These are phyloP conservation scores for Dactylellina sp. DNA, from an alignment of 2,329 filamentous ascomycete genomes.

Conservation along the genomic window DNA sequence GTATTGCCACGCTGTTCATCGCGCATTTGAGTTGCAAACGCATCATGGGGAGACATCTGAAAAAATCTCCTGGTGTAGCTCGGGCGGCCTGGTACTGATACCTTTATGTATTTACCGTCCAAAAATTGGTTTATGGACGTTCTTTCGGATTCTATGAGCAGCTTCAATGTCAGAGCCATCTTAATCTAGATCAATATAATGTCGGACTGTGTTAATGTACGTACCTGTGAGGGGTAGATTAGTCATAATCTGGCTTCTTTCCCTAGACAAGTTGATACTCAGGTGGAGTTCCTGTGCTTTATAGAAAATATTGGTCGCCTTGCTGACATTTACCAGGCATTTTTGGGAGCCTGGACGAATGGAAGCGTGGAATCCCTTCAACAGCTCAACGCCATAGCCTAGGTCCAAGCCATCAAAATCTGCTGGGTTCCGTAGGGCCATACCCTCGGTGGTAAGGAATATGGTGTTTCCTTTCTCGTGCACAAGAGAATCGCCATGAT, in stretches of 20 bases:
- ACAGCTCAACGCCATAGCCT: constrained; percentile 6
- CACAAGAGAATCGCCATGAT: constrained; percentile 1
- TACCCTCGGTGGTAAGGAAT: background rate
- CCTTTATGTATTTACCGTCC: background rate
- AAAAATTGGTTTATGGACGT: constrained; percentile 9
- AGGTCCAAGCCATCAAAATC: constrained; percentile 21
- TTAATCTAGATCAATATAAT: too few species aligned
- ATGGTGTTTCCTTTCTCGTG: constrained; percentile 43
- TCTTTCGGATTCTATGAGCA: background rate
- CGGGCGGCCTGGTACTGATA: background rate
- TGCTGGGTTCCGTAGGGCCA: background rate
- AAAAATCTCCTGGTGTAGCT: background rate
- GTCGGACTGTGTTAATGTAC: background rate
- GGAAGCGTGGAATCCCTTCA: constrained; percentile 57
- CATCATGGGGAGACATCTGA: background rate
- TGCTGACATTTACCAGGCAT: constrained; percentile 73
- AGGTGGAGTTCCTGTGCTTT: constrained; percentile 61
- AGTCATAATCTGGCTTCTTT: background rate
- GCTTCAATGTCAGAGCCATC: too few species aligned
- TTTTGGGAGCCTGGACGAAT: constrained; percentile 71
- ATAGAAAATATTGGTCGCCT: constrained; percentile 72
- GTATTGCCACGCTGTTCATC: background rate
- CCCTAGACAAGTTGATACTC: constrained; percentile 1
- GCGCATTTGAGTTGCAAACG: background rate
- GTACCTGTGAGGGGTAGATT: constrained; percentile 11